Evolutionary conservation across 371 early-diverging fungal species (phyloP).

Genomic region (Mortierella sp.): DNA sequence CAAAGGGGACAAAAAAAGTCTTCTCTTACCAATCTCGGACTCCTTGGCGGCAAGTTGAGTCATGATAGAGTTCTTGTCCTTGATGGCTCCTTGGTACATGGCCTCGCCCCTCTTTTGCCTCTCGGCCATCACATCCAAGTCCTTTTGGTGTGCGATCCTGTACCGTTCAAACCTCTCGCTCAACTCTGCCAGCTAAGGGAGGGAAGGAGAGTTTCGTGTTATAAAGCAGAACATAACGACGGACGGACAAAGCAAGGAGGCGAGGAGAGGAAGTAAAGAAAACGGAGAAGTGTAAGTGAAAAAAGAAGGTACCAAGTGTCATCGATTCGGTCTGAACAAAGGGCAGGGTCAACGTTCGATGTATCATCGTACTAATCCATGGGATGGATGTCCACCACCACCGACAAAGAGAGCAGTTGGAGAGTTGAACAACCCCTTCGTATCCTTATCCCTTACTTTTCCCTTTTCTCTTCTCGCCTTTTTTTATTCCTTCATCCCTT

Average conservation of each 20-base stretch:
- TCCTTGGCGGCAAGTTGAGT: conserved; percentile 43
- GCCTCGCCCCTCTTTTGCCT: conserved; percentile 44
- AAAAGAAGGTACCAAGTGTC: not conserved
- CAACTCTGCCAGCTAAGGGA: conserved; percentile 38
- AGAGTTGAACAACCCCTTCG: not conserved
- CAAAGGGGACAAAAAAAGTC: not conserved
- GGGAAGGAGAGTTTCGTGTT: not conserved
- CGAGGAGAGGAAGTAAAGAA: not conserved
- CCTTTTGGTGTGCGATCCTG: conserved; percentile 38
- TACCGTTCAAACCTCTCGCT: conserved; percentile 44
- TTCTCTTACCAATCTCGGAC: conserved; percentile 39
- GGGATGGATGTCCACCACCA: not conserved
- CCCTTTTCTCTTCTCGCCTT: not conserved
- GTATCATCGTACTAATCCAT: not conserved
- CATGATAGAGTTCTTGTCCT: conserved; percentile 45
- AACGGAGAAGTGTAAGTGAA: not conserved
- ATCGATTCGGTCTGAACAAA: too few species aligned
- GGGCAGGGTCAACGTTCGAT: not conserved
- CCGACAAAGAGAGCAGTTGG: not conserved
- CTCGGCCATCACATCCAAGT: conserved; percentile 37
- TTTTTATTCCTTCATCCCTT: not conserved
- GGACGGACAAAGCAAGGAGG: not conserved
- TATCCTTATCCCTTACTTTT: not conserved
- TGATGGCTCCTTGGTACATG: conserved; percentile 47
- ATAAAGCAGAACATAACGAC: too few species aligned